These are phyloP conservation scores for Graphiopsis chlorocephala DNA, from an alignment of 2,329 filamentous ascomycete genomes.

Conservation along the genomic window DNA sequence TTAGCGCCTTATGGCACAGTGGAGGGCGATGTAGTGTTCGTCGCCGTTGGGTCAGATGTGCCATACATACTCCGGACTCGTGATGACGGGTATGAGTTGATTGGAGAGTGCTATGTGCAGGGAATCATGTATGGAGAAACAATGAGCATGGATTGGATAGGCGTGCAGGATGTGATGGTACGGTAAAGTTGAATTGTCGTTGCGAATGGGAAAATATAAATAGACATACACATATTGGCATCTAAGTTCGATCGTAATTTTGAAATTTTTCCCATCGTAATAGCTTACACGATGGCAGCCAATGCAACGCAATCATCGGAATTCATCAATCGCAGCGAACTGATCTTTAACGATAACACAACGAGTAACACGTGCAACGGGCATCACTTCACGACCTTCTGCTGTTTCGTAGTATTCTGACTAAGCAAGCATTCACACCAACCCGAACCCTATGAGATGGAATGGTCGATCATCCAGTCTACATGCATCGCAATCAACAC, in stretches of 20 bases:
- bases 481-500: too few species aligned
- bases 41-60: slow-evolving; percentile 27
- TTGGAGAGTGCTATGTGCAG: slow-evolving; percentile 35
- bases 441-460: neutral
- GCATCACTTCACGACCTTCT: neutral
- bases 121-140: slow-evolving; percentile 35
- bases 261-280: too few species aligned
- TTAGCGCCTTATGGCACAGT: slow-evolving; percentile 28
- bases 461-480: too few species aligned
- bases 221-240: too few species aligned
- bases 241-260: too few species aligned
- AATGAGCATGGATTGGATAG: slow-evolving; percentile 23
- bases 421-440: neutral
- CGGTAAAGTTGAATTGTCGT: slow-evolving; percentile 15
- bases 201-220: too few species aligned
- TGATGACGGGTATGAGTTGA: slow-evolving; percentile 24
- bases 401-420: neutral
- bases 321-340: too few species aligned
- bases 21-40: slow-evolving; percentile 30
- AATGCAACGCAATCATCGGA: too few species aligned
- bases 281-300: too few species aligned
- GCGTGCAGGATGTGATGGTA: slow-evolving; percentile 24
- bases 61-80: slow-evolving; percentile 26
- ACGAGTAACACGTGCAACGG: neutral
- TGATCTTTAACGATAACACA: too few species aligned